Evolutionary conservation across 345 rosid genomes (phyloP).

Genomic region (Eutrema japonicum): DNA sequence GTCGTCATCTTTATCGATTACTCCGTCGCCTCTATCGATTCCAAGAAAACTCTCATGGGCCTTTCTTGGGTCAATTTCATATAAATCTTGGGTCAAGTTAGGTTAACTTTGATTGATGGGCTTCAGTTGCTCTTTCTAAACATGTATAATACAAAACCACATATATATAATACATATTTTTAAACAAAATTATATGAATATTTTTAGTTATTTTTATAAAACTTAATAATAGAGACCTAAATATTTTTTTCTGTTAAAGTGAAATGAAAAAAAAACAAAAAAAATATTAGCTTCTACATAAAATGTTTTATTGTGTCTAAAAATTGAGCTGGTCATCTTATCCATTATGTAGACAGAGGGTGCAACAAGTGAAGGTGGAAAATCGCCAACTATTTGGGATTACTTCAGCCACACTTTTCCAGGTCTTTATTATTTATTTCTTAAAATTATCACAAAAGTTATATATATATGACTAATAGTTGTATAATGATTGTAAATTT

Average conservation of each 20-base stretch:
- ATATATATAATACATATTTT: too few species aligned
- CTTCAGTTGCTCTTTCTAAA: neutral
- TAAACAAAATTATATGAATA: too few species aligned
- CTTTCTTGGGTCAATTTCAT: neutral
- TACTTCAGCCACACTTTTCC: conserved; percentile 43
- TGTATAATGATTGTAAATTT: neutral
- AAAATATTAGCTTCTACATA: too few species aligned
- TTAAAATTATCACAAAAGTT: too few species aligned
- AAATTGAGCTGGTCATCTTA: neutral
- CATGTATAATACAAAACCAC: neutral
- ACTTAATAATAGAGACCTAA: too few species aligned
- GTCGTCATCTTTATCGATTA: too few species aligned
- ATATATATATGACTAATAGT: neutral
- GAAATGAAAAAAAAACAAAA: too few species aligned
- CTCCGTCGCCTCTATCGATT: too few species aligned
- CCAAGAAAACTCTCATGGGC: neutral
- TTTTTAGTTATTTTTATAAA: too few species aligned
- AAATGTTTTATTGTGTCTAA: neutral
- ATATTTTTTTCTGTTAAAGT: too few species aligned
- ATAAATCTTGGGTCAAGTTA: neutral
- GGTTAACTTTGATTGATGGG: neutral
- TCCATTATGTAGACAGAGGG: conserved; percentile 42
- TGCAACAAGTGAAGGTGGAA: conserved; percentile 46
- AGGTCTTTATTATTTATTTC: conserved; percentile 19
- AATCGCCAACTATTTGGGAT: conserved; percentile 46